Percentiles rank a stretch among this genome's conserved stretches.
Evolutionary conservation across 2,329 filamentous ascomycete genomes (phyloP).

Genomic region (Ceratocystiopsis sp.): DNA sequence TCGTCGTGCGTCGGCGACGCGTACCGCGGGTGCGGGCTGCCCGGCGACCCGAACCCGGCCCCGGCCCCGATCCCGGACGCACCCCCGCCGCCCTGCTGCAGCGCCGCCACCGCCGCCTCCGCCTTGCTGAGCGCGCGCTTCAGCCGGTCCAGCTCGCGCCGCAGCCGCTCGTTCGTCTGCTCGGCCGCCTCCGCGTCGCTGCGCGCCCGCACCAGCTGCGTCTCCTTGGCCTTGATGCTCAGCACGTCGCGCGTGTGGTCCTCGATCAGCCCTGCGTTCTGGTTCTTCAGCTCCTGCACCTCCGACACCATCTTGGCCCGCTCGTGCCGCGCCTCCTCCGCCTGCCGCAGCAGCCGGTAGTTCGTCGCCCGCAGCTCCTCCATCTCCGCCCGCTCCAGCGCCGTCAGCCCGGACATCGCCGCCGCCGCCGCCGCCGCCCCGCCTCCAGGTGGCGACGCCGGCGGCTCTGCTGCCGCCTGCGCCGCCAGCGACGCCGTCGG

Average conservation of each 20-base stretch:
- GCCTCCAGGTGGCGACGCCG: constrained; percentile 40
- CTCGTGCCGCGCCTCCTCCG: constrained; percentile 69
- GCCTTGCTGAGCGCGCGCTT: constrained; percentile 66
- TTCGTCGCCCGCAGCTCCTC: constrained; percentile 76
- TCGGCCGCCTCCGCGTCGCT: constrained; percentile 83
- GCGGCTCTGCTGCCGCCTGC: constrained; percentile 28
- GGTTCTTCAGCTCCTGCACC: constrained; percentile 86
- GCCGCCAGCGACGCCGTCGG: constrained; percentile 35
- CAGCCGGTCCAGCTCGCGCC: constrained; percentile 78
- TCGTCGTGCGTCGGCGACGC: constrained; percentile 41
- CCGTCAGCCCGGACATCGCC: constrained; percentile 47
- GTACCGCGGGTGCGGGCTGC: constrained; percentile 12
- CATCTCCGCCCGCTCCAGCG: constrained; percentile 79
- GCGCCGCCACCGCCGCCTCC: constrained; percentile 35
- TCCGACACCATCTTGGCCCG: constrained; percentile 68
- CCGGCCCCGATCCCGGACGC: constrained; percentile 4
- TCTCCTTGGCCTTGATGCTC: constrained; percentile 96
- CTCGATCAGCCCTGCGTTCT: constrained; percentile 92
- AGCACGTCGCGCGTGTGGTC: constrained; percentile 91
- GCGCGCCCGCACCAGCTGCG: constrained; percentile 79
- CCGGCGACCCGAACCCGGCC: background rate
- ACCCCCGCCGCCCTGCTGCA: constrained; percentile 1
- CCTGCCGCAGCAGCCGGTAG: constrained; percentile 56
- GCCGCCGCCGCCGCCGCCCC: constrained; percentile 17
- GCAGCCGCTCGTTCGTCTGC: constrained; percentile 65